A percentile compares a stretch with the other conserved stretches of the same genome.
Evolutionary conservation across 148 eudicot species (phyloP).

Genomic region (Persicaria tinctoria): DNA sequence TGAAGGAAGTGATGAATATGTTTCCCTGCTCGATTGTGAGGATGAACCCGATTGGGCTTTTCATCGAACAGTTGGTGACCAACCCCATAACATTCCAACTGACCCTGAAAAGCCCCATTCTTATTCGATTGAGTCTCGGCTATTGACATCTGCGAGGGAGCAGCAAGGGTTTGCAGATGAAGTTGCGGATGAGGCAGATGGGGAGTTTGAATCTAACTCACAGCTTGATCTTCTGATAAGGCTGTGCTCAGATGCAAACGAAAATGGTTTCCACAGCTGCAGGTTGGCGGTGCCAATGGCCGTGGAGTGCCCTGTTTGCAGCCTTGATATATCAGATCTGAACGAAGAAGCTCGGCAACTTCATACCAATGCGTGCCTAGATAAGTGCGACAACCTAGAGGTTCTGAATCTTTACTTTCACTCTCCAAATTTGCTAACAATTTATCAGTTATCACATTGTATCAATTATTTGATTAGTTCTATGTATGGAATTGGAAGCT

Average conservation of each 20-base stretch:
- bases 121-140: neutral
- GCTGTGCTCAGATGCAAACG: slow-evolving; percentile 44
- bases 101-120: slow-evolving; percentile 3
- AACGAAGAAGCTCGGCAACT: slow-evolving; percentile 39
- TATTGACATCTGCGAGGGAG: neutral
- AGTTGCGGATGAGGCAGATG: slow-evolving; percentile 13
- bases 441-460: neutral
- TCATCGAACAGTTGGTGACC: neutral
- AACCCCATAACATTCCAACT: neutral
- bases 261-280: neutral
- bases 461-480: neutral
- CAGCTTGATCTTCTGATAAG: slow-evolving; percentile 51
- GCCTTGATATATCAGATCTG: slow-evolving; percentile 53
- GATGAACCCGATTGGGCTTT: neutral
- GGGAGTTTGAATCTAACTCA: slow-evolving; percentile 23
- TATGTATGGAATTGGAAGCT: neutral
- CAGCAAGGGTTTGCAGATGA: neutral
- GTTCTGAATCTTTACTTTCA: slow-evolving; percentile 23
- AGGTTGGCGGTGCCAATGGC: neutral
- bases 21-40: neutral
- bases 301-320: slow-evolving; percentile 72
- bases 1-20: neutral
- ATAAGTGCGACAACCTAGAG: slow-evolving; percentile 29
- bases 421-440: neutral
- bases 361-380: slow-evolving; percentile 82